phyloP scores from a whole-genome alignment of 306 rosid species.

The Argentina anserina region DNA sequence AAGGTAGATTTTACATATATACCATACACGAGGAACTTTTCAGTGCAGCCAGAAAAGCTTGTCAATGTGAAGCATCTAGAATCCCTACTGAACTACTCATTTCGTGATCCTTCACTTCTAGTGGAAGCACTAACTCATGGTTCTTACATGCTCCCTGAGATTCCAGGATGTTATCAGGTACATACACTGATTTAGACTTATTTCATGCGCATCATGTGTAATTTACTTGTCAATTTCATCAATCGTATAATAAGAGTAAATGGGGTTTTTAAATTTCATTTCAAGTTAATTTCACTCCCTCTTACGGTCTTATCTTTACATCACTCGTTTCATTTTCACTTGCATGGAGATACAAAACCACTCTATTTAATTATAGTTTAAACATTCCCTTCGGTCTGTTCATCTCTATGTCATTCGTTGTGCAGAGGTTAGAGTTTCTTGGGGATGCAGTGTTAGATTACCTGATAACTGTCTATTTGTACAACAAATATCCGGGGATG shows the following conservation, averaged over 20 bases:
- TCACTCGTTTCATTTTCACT: neutral
- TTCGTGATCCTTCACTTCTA: constrained; percentile 51
- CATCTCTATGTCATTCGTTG: constrained; percentile 8
- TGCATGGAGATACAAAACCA: neutral
- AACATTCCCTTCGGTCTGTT: neutral
- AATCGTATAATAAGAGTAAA: neutral
- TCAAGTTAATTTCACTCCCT: neutral
- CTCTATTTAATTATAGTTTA: neutral
- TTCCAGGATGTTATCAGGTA: constrained; percentile 91
- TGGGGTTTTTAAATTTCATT: neutral
- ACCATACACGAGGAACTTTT: constrained; percentile 42
- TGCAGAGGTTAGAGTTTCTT: constrained; percentile 76
- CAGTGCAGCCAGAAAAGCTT: constrained; percentile 33
- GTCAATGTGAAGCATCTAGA: constrained; percentile 49
- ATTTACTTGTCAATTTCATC: neutral
- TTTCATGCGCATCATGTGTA: neutral
- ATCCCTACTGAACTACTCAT: constrained; percentile 53
- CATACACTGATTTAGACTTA: neutral
- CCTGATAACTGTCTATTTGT: constrained; percentile 56
- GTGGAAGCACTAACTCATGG: constrained; percentile 93
- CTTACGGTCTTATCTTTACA: neutral
- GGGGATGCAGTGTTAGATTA: constrained; percentile 76
- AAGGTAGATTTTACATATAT: constrained; percentile 41
- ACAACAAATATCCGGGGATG: constrained; percentile 52
- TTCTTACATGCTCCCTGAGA: constrained; percentile 80